phyloP scores from a whole-genome alignment of 345 rosid species.

The Reutealis trisperma region DNA sequence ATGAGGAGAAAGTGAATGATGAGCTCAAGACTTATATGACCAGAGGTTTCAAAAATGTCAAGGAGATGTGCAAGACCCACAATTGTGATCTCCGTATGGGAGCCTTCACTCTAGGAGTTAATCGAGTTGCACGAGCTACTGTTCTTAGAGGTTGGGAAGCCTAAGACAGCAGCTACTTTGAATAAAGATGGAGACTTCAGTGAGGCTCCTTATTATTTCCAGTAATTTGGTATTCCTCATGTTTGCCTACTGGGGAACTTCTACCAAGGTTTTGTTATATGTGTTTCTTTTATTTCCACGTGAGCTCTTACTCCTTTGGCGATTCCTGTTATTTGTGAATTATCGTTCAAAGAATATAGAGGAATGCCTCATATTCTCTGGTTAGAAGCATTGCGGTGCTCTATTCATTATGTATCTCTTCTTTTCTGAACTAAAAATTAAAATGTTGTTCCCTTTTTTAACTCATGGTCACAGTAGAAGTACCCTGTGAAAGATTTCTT shows the following conservation, averaged over 20 bases:
- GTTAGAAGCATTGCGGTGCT: not conserved
- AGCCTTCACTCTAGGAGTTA: constrained; percentile 94
- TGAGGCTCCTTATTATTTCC: constrained; percentile 15
- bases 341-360: not conserved
- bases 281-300: constrained; percentile 8
- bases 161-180: constrained; percentile 30
- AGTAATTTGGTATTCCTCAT: not conserved
- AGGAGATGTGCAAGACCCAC: constrained; percentile 83
- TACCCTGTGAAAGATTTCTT: too few species aligned
- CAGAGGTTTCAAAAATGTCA: constrained; percentile 71
- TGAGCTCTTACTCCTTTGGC: not conserved
- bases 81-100: constrained; percentile 95
- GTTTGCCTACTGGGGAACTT: constrained; percentile 5
- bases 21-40: constrained; percentile 84
- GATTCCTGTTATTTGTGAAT: not conserved
- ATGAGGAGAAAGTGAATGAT: constrained; percentile 79
- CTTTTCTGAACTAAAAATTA: not conserved
- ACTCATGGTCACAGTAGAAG: too few species aligned
- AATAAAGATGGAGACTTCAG: constrained; percentile 27
- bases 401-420: not conserved
- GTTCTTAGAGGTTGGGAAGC: constrained; percentile 93
- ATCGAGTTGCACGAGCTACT: constrained; percentile 92
- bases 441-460: too few species aligned
- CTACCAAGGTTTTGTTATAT: constrained; percentile 13
- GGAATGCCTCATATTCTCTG: not conserved